These are phyloP conservation scores for Epichloe brachyelytri DNA, from an alignment of 2,329 filamentous ascomycete genomes.

Conservation along the genomic window DNA sequence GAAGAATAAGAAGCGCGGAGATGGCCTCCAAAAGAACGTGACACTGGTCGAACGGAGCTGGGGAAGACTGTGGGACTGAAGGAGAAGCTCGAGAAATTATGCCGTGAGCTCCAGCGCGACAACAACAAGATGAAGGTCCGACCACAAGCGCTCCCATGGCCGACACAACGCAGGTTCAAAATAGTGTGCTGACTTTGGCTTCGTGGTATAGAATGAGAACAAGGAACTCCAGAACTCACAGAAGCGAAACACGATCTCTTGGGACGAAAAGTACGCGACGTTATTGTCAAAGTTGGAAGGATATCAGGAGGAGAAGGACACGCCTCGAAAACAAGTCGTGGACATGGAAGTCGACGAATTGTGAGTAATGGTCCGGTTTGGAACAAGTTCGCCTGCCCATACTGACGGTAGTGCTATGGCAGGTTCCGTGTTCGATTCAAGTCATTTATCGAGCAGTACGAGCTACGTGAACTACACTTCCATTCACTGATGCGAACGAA, in stretches of 20 bases:
- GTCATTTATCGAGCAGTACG: slow-evolving; percentile 92
- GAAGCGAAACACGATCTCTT: slow-evolving; percentile 66
- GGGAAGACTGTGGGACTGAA: slow-evolving; percentile 85
- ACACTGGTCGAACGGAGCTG: slow-evolving; percentile 74
- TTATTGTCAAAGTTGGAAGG: slow-evolving; percentile 77
- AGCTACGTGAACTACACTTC: slow-evolving; percentile 88
- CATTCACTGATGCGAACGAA: slow-evolving; percentile 85
- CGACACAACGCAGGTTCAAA: not conserved
- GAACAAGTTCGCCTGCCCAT: not conserved
- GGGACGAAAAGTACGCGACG: slow-evolving; percentile 73
- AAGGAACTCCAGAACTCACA: slow-evolving; percentile 80
- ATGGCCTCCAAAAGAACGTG: slow-evolving; percentile 91
- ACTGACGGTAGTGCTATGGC: slow-evolving; percentile 11
- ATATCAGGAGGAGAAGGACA: slow-evolving; percentile 76
- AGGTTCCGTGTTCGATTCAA: slow-evolving; percentile 83
- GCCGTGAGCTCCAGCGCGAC: slow-evolving; percentile 84
- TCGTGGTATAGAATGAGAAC: slow-evolving; percentile 61
- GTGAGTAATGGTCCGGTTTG: slow-evolving; percentile 35
- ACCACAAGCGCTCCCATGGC: slow-evolving; percentile 9
- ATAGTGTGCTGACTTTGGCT: slow-evolving; percentile 12
- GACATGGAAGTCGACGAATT: slow-evolving; percentile 84
- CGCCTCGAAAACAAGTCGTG: slow-evolving; percentile 64
- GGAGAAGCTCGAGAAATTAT: slow-evolving; percentile 94
- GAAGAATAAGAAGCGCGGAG: slow-evolving; percentile 91
- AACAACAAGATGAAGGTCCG: slow-evolving; percentile 94